Conservation (phyloP, 179 eudicot species). For the Heliamphora pulchella region DNA sequence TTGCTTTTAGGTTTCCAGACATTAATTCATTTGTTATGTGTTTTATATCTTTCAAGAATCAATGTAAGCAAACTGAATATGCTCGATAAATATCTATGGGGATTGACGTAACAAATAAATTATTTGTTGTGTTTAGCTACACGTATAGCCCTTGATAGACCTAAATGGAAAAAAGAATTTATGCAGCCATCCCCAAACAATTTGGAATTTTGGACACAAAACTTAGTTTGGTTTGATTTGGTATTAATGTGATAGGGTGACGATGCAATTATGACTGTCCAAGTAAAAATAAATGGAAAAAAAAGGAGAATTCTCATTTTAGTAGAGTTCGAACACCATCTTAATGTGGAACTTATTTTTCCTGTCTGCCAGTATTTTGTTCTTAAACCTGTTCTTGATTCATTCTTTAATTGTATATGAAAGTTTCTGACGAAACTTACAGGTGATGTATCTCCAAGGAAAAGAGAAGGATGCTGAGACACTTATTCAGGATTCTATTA, state of each 20-base stretch:
- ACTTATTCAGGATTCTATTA: slow-evolving; percentile 65
- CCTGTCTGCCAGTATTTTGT: background rate
- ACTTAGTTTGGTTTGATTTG: too few species aligned
- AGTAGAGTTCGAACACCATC: background rate
- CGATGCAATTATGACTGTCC: background rate
- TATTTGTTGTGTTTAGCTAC: too few species aligned
- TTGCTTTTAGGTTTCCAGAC: background rate
- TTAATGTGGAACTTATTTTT: slow-evolving; percentile 5
- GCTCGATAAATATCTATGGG: background rate
- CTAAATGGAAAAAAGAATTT: too few species aligned
- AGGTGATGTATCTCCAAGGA: slow-evolving; percentile 83
- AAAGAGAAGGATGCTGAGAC: slow-evolving; percentile 63
- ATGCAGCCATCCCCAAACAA: too few species aligned
- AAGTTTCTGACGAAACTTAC: slow-evolving; percentile 13
- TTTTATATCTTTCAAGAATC: background rate
- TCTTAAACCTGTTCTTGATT: background rate
- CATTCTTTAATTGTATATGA: background rate
- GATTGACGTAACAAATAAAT: background rate
- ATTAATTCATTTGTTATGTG: background rate
- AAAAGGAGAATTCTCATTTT: background rate
- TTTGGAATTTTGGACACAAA: too few species aligned
- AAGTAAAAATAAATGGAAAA: background rate
- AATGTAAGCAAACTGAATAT: background rate
- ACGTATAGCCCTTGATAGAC: too few species aligned
- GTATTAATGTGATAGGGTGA: background rate